Evolutionary conservation across 768 basidiomycete genomes (phyloP).

Genomic region (Russula olivacea): DNA sequence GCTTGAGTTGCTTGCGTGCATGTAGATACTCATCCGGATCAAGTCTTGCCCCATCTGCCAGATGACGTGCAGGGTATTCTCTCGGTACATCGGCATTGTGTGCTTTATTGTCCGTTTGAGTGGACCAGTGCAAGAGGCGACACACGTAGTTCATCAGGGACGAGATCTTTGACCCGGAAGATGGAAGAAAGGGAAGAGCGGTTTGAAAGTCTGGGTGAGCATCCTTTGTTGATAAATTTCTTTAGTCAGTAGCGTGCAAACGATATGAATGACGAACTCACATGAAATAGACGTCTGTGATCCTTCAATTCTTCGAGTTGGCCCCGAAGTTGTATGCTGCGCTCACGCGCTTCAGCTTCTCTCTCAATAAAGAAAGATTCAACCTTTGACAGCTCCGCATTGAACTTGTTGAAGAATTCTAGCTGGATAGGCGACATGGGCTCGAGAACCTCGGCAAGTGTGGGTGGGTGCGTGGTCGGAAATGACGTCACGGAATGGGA

Average conservation of each 20-base stretch:
- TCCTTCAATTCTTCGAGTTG: conserved; percentile 23
- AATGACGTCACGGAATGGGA: not conserved
- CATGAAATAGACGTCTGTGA: conserved; percentile 14
- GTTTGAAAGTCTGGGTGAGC: conserved; percentile 8
- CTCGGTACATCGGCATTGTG: conserved; percentile 2
- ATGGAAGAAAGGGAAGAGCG: not conserved
- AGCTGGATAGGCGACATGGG: conserved; percentile 54
- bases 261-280: not conserved
- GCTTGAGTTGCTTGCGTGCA: conserved; percentile 82
- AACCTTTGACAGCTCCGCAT: conserved; percentile 78
- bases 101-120: not conserved
- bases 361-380: conserved; percentile 74
- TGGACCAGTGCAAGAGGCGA: not conserved
- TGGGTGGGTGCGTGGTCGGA: conserved; percentile 16
- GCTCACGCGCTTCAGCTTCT: conserved; percentile 54
- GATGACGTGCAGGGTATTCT: conserved; percentile 3
- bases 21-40: conserved; percentile 76
- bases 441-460: conserved; percentile 39
- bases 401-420: conserved; percentile 72
- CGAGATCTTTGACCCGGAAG: not conserved
- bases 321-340: conserved; percentile 31
- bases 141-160: not conserved
- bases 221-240: not conserved
- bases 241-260: not conserved
- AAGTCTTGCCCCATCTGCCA: conserved; percentile 17